phyloP scores from a whole-genome alignment of 148 eudicot species.

The Spergularia marina region DNA sequence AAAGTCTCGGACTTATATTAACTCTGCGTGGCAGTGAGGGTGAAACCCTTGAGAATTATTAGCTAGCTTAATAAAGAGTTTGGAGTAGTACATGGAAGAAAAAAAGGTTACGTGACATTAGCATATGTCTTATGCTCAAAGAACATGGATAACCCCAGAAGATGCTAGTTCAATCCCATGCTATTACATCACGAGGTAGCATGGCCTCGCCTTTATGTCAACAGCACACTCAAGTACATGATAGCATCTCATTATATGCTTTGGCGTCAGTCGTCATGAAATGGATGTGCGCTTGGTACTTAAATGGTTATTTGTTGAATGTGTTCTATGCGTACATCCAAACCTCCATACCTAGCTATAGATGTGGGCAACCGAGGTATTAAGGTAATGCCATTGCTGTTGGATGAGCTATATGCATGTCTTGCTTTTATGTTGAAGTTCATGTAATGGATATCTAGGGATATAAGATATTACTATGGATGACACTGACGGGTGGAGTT shows the following conservation, averaged over 20 bases:
- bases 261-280: constrained; percentile 14
- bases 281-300: background rate
- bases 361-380: no score
- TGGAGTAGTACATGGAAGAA: no score
- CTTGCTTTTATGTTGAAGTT: background rate
- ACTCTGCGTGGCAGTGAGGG: no score
- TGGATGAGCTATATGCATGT: no score
- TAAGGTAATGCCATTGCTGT: no score
- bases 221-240: constrained; percentile 1
- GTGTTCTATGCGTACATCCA: background rate
- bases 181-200: constrained; percentile 7
- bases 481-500: background rate
- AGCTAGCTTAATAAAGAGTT: no score
- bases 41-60: no score
- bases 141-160: constrained; percentile 5
- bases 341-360: no score
- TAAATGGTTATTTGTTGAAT: background rate
- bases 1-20: no score
- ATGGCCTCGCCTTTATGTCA: constrained; percentile 16
- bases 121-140: background rate
- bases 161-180: constrained; percentile 9
- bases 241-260: constrained; percentile 7
- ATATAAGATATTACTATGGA: background rate
- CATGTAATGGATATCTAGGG: constrained; percentile 5
- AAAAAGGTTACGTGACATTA: background rate